These are phyloP conservation scores for Physcomitrium patens DNA, from an alignment of 225 moss, liverwort and hornwort species.

Conservation along the genomic window DNA sequence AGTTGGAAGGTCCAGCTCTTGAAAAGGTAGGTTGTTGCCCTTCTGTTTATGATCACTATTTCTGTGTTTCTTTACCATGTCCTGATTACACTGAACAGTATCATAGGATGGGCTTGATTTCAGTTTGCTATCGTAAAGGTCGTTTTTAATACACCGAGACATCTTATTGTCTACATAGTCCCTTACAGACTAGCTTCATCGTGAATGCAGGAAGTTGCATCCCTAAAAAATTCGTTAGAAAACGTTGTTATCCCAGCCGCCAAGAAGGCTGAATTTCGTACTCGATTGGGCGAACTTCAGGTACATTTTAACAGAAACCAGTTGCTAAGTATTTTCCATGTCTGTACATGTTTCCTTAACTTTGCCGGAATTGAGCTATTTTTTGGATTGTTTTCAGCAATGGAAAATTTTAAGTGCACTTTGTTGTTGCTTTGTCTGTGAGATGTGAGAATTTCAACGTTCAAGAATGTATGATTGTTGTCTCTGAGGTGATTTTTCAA, in stretches of 20 bases:
- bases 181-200: conserved; percentile 17
- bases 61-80: neutral
- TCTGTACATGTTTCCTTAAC: neutral
- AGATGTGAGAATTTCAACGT: conserved; percentile 1
- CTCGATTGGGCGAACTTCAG: conserved; percentile 58
- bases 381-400: too few species aligned
- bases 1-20: conserved; percentile 44
- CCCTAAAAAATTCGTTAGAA: conserved; percentile 54
- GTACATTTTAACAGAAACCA: conserved; percentile 22
- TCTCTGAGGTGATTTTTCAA: conserved; percentile 10
- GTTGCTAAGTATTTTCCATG: conserved; percentile 5
- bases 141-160: too few species aligned
- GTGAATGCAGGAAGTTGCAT: conserved; percentile 55
- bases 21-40: conserved; percentile 42
- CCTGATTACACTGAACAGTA: neutral
- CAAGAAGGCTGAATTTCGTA: conserved; percentile 58
- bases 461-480: neutral
- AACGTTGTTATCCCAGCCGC: conserved; percentile 53
- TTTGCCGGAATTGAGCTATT: too few species aligned
- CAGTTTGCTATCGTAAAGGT: too few species aligned
- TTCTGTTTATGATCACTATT: neutral
- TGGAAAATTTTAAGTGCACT: too few species aligned
- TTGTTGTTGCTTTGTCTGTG: neutral
- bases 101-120: too few species aligned
- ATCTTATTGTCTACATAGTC: conserved; percentile 5